Base-by-base conservation (phyloP, 805 yeast genomes). In the Groenewaldozyma tartarivorans region DNA sequence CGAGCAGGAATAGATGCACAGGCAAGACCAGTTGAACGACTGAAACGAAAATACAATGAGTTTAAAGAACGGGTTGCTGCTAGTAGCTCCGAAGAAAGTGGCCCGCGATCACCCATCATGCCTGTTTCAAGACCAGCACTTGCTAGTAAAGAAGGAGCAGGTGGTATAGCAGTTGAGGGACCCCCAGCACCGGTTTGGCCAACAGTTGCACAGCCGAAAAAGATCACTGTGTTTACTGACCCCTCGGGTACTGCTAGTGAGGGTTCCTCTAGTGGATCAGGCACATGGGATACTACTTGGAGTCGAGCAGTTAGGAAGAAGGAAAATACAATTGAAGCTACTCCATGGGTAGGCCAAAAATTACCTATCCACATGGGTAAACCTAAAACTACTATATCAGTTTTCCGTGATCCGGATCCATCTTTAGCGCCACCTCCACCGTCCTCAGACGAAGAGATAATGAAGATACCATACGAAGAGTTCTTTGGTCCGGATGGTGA, bases 21-120 rank as follows among this genome's bases (percentile, higher is more conserved):
- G 13, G 95, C 96, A 1, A 66, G 85, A 49, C 96, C 96, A 0
- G 36, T 68, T 1, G 58, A 48, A 16, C 57, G 82, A 39, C 55
- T 80, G 20, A 43, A 53, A 21, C 57, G 62, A 35, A 56, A 68
- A 16, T 75, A 63, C 48, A 56, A 61, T 4, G 68, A 68, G 21
- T 80, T 79, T 51, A 48, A 55, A 19, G 52, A 54, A 20, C 53
- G 83, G 42, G 45, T 58, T 30, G 58, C 56, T n/a, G 44, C 51
- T 16, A 45, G 48, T 33, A 39, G 51, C 4, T 31, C 41, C 1
- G 40, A 45, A 38, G 48, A 49, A 2, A 46, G 52, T 27, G 68
- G 55, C 26, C 63, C 66, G 3, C 47, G 47, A 3, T 62, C 67
- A 1, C 69, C 71, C 0, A 62, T 50, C 1, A 51, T 64, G 32